Evolutionary conservation across 2,329 filamentous ascomycete species (phyloP).

Genomic region (Thermoascus crustaceus): DNA sequence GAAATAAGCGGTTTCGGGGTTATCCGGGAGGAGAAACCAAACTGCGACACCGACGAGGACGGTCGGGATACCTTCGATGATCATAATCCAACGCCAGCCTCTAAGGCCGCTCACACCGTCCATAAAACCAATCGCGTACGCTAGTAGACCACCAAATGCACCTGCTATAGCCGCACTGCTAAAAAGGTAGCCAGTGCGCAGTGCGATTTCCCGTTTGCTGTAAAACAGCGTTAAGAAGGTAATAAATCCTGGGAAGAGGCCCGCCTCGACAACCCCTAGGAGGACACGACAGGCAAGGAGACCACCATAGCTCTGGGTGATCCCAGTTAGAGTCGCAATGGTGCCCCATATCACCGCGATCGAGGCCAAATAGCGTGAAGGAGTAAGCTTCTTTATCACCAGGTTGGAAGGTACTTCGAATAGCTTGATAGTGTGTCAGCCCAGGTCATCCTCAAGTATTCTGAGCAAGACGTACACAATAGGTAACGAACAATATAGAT

Average conservation of each 20-base stretch:
- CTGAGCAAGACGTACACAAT: slow-evolving; percentile 32
- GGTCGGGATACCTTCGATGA: slow-evolving; percentile 49
- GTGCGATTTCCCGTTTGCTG: slow-evolving; percentile 61
- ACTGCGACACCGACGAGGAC: slow-evolving; percentile 49
- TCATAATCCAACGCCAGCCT: slow-evolving; percentile 67
- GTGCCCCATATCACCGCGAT: slow-evolving; percentile 55
- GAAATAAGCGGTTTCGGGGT: slow-evolving; percentile 56
- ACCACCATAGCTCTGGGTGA: slow-evolving; percentile 56
- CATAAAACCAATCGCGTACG: slow-evolving; percentile 66
- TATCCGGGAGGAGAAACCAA: slow-evolving; percentile 56
- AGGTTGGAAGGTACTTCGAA: slow-evolving; percentile 61
- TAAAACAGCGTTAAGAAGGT: slow-evolving; percentile 71
- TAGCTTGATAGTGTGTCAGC: slow-evolving; percentile 16
- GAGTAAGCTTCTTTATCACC: slow-evolving; percentile 54
- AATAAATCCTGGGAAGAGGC: slow-evolving; percentile 59
- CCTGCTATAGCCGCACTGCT: slow-evolving; percentile 58
- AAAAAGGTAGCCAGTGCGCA: slow-evolving; percentile 67
- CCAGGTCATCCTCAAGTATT: background rate
- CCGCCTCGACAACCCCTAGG: slow-evolving; percentile 61
- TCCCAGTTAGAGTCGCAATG: slow-evolving; percentile 47
- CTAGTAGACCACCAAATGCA: slow-evolving; percentile 63
- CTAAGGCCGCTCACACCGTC: slow-evolving; percentile 55
- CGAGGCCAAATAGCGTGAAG: slow-evolving; percentile 47
- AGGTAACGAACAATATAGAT: slow-evolving; percentile 61
- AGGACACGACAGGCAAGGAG: slow-evolving; percentile 62